Conservation (phyloP, 306 rosid species). For the Sicyos baderoa region DNA sequence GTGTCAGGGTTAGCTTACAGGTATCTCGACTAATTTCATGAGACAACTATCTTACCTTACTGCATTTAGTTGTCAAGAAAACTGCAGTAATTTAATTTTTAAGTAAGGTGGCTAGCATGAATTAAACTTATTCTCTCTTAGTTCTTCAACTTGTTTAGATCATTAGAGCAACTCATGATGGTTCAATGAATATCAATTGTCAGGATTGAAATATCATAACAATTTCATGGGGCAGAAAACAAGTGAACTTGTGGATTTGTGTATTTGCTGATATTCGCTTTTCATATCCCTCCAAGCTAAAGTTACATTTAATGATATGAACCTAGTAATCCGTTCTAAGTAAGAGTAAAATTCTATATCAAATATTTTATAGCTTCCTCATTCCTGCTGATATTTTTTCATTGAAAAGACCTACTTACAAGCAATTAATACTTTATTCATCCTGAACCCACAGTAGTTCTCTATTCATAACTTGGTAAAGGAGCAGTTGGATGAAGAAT, state of each 20-base stretch:
- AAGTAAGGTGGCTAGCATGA: no score
- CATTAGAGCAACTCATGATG: no score
- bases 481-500: background rate
- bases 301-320: slow-evolving; percentile 6
- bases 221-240: background rate
- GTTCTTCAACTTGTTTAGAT: no score
- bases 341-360: background rate
- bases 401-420: background rate
- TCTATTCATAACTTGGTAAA: background rate
- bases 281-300: background rate
- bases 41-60: no score
- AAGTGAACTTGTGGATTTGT: background rate
- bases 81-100: no score
- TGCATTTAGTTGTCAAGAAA: no score
- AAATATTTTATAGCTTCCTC: background rate
- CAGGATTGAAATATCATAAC: background rate
- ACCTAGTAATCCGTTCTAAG: background rate
- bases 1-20: no score
- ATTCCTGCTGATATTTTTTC: background rate
- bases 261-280: background rate
- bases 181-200: no score
- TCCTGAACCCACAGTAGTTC: background rate
- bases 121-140: no score
- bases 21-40: no score
- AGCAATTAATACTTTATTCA: background rate